Evolutionary conservation across 306 rosid species (phyloP).

Genomic region (Castanea mollissima): DNA sequence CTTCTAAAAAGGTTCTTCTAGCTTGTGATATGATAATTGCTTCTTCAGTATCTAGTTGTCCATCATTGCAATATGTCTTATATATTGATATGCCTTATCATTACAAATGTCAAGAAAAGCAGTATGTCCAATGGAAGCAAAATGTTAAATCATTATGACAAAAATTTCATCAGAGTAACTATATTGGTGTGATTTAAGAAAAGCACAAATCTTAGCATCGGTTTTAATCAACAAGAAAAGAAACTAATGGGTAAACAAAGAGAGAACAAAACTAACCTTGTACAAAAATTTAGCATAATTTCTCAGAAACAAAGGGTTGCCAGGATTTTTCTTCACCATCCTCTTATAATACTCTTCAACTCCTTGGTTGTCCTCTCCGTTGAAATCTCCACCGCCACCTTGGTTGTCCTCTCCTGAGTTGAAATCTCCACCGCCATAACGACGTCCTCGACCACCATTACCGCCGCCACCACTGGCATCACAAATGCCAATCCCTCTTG

Average conservation of each 20-base stretch:
- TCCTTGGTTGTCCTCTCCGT: slow-evolving; percentile 42
- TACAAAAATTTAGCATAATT: slow-evolving; percentile 76
- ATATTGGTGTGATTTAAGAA: too few relatives aligned
- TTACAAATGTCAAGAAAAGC: background rate
- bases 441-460: slow-evolving; percentile 33
- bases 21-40: too few relatives aligned
- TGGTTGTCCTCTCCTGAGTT: slow-evolving; percentile 8
- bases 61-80: too few relatives aligned
- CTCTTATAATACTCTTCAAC: slow-evolving; percentile 67
- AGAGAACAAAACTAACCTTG: slow-evolving; percentile 39
- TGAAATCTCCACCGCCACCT: slow-evolving; percentile 40
- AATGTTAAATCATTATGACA: too few relatives aligned
- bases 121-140: background rate
- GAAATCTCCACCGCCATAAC: slow-evolving; percentile 29
- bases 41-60: too few relatives aligned
- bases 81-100: too few relatives aligned
- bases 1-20: background rate
- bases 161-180: too few relatives aligned
- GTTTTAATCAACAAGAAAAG: background rate
- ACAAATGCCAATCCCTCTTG: slow-evolving; percentile 57
- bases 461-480: slow-evolving; percentile 37
- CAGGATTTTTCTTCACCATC: slow-evolving; percentile 78
- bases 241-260: background rate
- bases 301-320: slow-evolving; percentile 69
- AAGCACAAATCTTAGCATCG: too few relatives aligned